Conservation (phyloP, 208 protist species). For the Trypanosoma rangeli region DNA sequence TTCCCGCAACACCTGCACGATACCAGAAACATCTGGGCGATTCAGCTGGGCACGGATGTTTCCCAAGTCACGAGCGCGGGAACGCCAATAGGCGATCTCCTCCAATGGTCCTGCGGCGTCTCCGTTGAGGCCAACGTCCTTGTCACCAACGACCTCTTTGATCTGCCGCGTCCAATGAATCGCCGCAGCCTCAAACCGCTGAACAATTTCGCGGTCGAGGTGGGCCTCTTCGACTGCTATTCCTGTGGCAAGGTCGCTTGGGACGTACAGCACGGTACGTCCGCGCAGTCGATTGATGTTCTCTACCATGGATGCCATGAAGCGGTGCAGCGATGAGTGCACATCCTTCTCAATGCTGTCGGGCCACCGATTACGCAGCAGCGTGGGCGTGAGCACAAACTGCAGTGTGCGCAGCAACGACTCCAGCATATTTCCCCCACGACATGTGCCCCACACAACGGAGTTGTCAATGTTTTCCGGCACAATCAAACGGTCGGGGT, state of each 20-base stretch:
- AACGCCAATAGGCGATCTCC: constrained; percentile 97
- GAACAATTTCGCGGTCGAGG: constrained; percentile 94
- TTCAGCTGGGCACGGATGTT: constrained; percentile 96
- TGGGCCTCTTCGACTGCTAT: constrained; percentile 52
- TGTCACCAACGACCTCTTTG: constrained; percentile 95
- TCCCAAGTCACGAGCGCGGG: constrained; percentile 92
- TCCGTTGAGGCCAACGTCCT: constrained; percentile 58
- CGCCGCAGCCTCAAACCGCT: constrained; percentile 96
- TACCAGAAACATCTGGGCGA: constrained; percentile 83
- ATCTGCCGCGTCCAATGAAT: constrained; percentile 99
- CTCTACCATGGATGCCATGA: constrained; percentile 97
- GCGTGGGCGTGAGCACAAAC: constrained; percentile 75
- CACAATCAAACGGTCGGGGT: constrained; percentile 78
- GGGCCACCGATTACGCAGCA: constrained; percentile 92
- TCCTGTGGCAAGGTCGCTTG: constrained; percentile 78
- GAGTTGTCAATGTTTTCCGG: constrained; percentile 87
- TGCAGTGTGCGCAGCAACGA: constrained; percentile 88
- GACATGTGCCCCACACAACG: constrained; percentile 77
- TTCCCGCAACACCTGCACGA: constrained; percentile 90
- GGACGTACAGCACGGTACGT: constrained; percentile 98
- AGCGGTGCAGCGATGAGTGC: constrained; percentile 93
- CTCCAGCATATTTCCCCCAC: constrained; percentile 71
- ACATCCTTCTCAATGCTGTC: constrained; percentile 97
- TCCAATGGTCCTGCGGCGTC: constrained; percentile 90
- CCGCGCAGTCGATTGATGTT: constrained; percentile 93